Evolutionary conservation across 2,329 filamentous ascomycete species (phyloP), one percentile per base, ranked within the genome.

Genomic region (Nothopassalora personata): DNA sequence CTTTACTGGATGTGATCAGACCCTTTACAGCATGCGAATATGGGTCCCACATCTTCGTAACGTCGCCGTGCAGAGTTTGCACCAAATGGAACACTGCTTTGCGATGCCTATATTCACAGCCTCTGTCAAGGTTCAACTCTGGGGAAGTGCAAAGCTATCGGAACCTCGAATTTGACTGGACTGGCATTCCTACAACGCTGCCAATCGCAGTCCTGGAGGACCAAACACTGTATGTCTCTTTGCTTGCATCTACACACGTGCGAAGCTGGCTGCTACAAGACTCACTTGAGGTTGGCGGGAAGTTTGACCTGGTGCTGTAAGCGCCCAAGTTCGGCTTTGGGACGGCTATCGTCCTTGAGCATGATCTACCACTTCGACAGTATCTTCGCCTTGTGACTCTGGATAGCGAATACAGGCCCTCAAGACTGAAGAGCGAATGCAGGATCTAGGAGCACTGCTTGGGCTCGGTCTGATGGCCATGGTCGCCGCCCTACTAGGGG

Each of bases 151-250:
- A 70, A 57, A 81, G 77, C 60, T 85, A 85, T 64, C 77, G 81
- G 31, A 76, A 75, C 5, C 80, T 79, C 65, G 80, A 79, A 66
- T 77, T 75, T 58, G 69, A 75, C 53, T 85, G 81, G 80, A 73
- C 74, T 3, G 80, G 66, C 15, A 30, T 52, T 10, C 67, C 68
- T 11, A 51, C 51, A 1, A 63, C 59, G 7, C 33, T 70, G 70
- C 4, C 70, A 72, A 34, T 67, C 2, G 50, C 68, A 0, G 62
- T 64, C 1, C 28, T 64, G 34, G 13, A 71, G 63, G 1, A 69
- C 53, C 43, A 68, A 70, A 7, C 43, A 2, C 59, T 77, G 3
- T 83, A 81, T 67, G 78, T 83, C 2, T 81, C 77, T 6, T 79
- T 77, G 77, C 76, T 77, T 50, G 77, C 77, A 1, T 75, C 75